Base-by-base conservation (phyloP, 768 basidiomycete genomes). In the Trametes cingulata region DNA sequence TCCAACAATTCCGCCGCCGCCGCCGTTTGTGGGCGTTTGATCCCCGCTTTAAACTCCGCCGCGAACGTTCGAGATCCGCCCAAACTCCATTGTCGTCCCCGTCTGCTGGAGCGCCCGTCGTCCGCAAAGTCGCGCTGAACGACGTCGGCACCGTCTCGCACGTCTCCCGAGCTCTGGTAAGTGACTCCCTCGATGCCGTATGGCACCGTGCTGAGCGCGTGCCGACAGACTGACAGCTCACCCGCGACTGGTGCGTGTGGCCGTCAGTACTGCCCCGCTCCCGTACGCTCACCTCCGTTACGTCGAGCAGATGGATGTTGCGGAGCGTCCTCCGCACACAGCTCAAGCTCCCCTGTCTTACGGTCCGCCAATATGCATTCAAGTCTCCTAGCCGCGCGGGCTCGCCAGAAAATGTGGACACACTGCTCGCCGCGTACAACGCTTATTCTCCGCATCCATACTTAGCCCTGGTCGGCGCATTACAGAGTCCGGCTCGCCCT, bases 241-340 rank as follows among this genome's bases (percentile, higher is more conserved):
- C 10, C 40, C 46, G 52, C 45, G 47, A 48, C 36, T 40, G 55
- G 55, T 56, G 6, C n/a, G 55, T 33, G 20, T 27, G 29, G 29
- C 6, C 29, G 10, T 4, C 29, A 33, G 6, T 20, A 13, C 22
- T 20, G 6, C n/a, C 35, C 37, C 29, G 3, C 14, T n/a, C 27
- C 3, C 52, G 12, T 37, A 6, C 33, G 9, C 52, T 20, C 15
- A 35, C 35, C 27, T 10, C 39, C 55, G 36, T 22, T 17, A 22
- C 6, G 27, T n/a, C 5, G 35, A 39, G 46, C 50, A 58, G 57
- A 62, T 66, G 65, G 20, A 66, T 66, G 65, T 63, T 60, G 62
- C 50, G 58, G 59, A 61, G 53, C 25, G 27, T 48, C 15, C 49
- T 55, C 33, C 52, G 56, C 15, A 29, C 7, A 15, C 45, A 25